phyloP scores from a whole-genome alignment of 2,329 filamentous ascomycete species.

The Fusarium dlaminii region DNA sequence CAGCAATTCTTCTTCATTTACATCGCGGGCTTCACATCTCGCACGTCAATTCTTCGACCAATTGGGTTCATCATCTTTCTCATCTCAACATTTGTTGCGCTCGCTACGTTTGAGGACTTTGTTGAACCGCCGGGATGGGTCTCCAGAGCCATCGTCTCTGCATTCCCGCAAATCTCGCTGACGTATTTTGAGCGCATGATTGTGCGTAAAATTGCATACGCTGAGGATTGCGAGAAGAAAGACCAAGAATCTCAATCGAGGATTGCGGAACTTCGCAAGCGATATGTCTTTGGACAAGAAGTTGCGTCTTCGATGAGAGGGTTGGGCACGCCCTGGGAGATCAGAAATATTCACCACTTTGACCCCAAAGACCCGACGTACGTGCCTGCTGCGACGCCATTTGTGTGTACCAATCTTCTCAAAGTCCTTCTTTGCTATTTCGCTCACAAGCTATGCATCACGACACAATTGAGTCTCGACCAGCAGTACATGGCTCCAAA shows the following conservation, averaged over 20 bases:
- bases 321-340: conserved; percentile 32
- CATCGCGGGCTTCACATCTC: conserved; percentile 31
- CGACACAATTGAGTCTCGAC: conserved; percentile 20
- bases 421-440: conserved; percentile 28
- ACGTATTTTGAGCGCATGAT: conserved; percentile 38
- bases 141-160: conserved; percentile 23
- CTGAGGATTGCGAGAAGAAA: conserved; percentile 3
- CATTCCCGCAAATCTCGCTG: conserved; percentile 33
- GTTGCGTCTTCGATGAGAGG: conserved; percentile 37
- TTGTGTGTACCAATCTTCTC: conserved; percentile 19
- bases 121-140: conserved; percentile 37
- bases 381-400: conserved; percentile 8
- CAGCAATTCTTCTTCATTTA: conserved; percentile 40
- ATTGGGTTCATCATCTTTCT: conserved; percentile 30
- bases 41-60: conserved; percentile 23
- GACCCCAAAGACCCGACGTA: conserved; percentile 20
- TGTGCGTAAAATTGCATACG: conserved; percentile 30
- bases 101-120: conserved; percentile 22
- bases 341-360: conserved; percentile 37
- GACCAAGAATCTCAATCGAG: background rate
- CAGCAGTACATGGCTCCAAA: conserved; percentile 20
- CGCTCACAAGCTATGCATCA: conserved; percentile 26
- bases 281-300: conserved; percentile 33
- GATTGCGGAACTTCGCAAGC: background rate
- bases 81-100: conserved; percentile 28